Conservation (phyloP, 2,329 filamentous ascomycete species). For the Endothia cerciana region DNA sequence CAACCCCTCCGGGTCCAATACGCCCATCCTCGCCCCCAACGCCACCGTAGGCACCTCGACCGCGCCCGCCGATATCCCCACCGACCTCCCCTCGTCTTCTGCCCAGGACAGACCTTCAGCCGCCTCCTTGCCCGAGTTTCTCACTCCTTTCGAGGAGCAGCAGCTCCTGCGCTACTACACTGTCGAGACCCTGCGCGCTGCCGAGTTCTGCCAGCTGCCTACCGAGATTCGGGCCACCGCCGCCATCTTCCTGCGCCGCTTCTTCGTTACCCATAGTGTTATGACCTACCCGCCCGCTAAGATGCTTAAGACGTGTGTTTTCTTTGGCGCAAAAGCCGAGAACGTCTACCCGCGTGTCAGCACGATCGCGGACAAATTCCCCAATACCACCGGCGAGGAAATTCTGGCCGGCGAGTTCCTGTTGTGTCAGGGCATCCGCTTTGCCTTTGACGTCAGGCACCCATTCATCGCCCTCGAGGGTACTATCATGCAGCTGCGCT, state of each 20-base stretch:
- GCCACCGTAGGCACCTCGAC: constrained; percentile 31
- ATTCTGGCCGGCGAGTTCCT: constrained; percentile 92
- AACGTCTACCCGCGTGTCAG: constrained; percentile 71
- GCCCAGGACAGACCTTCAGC: constrained; percentile 27
- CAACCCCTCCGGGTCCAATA: constrained; percentile 37
- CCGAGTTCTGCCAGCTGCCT: constrained; percentile 55
- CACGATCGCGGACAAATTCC: constrained; percentile 70
- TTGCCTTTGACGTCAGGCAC: constrained; percentile 91
- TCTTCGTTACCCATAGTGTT: constrained; percentile 93
- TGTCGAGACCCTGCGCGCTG: constrained; percentile 60
- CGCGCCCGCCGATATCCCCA: constrained; percentile 29
- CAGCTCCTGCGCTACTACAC: constrained; percentile 80
- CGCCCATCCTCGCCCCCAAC: constrained; percentile 35
- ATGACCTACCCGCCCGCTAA: constrained; percentile 95
- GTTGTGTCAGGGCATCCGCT: constrained; percentile 87
- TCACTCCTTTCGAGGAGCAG: constrained; percentile 82
- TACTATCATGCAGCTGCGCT: constrained; percentile 78
- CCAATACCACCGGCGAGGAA: constrained; percentile 74
- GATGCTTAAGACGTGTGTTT: constrained; percentile 87
- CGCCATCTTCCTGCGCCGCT: constrained; percentile 87
- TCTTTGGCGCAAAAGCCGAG: constrained; percentile 92
- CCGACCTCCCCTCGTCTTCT: constrained; percentile 14
- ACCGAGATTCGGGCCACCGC: constrained; percentile 70
- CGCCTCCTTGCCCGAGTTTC: constrained; percentile 67
- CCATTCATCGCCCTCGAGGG: constrained; percentile 88